Conservation (phyloP, 352 stramenopile species). For the Aphanomyces stellatus region DNA sequence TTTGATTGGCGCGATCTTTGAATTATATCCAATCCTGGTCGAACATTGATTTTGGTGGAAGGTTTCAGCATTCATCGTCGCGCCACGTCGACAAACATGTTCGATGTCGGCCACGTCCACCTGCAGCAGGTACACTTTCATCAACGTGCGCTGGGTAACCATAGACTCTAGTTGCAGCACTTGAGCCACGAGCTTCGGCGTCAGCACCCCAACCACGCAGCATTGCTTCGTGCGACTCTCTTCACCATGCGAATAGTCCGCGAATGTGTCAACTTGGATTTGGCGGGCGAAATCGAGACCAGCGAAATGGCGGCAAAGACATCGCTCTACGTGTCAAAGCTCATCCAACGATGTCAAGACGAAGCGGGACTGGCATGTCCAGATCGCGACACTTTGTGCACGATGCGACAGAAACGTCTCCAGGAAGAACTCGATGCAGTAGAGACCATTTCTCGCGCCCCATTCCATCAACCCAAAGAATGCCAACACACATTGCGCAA, state of each 20-base stretch:
- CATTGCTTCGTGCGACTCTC: background rate
- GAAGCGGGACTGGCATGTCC: background rate
- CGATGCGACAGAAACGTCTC: background rate
- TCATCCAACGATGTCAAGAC: background rate
- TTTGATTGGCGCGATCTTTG: constrained; percentile 3
- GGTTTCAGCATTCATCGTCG: background rate
- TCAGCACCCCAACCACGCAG: background rate
- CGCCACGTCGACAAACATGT: background rate
- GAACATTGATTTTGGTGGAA: too few species aligned
- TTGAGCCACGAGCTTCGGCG: background rate
- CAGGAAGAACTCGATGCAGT: background rate
- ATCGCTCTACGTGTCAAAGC: background rate
- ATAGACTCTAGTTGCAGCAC: constrained; percentile 11
- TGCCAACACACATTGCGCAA: background rate
- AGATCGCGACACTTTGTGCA: background rate
- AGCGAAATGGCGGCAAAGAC: background rate
- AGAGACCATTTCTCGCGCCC: background rate
- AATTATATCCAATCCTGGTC: too few species aligned
- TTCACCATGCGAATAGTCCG: constrained; percentile 6
- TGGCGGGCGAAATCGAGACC: background rate
- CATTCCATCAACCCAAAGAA: background rate
- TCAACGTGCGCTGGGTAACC: too few species aligned
- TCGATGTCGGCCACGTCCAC: background rate
- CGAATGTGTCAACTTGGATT: constrained; percentile 2
- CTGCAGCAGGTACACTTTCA: constrained; percentile 13